Base-by-base conservation (phyloP, 2,329 filamentous ascomycete genomes). In the Hypoxylon sp. region DNA sequence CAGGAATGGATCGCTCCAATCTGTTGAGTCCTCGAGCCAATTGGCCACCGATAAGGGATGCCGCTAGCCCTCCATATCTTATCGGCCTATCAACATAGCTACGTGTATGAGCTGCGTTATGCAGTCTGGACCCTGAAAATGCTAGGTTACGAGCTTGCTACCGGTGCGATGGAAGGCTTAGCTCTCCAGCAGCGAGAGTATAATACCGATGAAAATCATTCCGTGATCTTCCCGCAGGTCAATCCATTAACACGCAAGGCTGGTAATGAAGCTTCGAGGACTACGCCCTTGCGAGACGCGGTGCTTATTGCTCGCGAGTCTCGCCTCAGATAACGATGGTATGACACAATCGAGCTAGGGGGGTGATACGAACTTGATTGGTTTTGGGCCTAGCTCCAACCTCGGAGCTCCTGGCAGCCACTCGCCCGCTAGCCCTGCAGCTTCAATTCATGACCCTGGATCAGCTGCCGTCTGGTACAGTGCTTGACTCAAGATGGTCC, bases 341-440 rank as follows among this genome's bases (percentile, higher is more conserved):
- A 69, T 69, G 67, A 69, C 67, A 69, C 64, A 67, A 69, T 69
- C 51, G 56, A 66, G 55, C 62, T 63, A 59, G 56, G 63, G 53
- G 55, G 26, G 48, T 49, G 53, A 52, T 64, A 52, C 52, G 22
- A 64, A 56, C 52, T 59, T 67, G 56, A 62, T 65, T 65, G 61
- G 64, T 12, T 26, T 46, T 58, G 20, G 44, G 52, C 20, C 28
- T 32, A 49, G 44, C 50, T 52, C 44, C 32, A 55, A 9, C 28
- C 18, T 52, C 46, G 58, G 58, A 65, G 46, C 58, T 61, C 51
- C 59, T 26, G 46, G 42, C 45, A 40, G 36, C 62, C 65, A 68
- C 49, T 55, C 59, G 49, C 53, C 52, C 44, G 8, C 28, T 42
- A 57, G 66, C 66, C 66, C 66, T 66, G 63, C 65, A 60, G 49